Evolutionary conservation across 1,284 basidiomycete species (phyloP).

Genomic region (Golubevia sp.): DNA sequence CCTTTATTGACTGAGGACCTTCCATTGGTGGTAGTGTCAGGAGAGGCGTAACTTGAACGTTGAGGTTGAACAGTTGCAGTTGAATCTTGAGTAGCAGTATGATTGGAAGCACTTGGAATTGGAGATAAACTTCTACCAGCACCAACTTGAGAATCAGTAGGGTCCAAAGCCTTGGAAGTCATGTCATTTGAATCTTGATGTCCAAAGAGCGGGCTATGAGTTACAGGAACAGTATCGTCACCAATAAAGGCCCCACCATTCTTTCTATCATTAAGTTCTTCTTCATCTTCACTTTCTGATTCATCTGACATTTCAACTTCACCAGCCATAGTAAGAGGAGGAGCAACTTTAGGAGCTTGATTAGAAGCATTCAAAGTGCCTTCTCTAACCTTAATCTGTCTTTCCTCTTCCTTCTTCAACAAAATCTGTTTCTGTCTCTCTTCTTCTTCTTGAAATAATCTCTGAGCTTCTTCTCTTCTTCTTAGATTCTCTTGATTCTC

Average conservation of each 20-base stretch:
- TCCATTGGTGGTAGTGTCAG: neutral
- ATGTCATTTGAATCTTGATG: slow-evolving; percentile 4
- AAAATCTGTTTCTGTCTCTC: slow-evolving; percentile 35
- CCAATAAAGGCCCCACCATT: neutral
- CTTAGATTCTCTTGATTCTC: slow-evolving; percentile 36
- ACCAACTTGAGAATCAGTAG: neutral
- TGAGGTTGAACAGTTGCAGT: neutral
- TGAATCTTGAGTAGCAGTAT: slow-evolving; percentile 4
- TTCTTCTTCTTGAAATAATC: slow-evolving; percentile 49
- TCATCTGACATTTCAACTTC: slow-evolving; percentile 57
- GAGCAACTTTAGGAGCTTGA: slow-evolving; percentile 29
- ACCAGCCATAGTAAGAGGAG: slow-evolving; percentile 1
- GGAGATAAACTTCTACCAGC: neutral
- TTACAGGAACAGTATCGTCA: slow-evolving; percentile 10
- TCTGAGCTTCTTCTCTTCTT: slow-evolving; percentile 28
- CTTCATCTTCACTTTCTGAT: slow-evolving; percentile 29
- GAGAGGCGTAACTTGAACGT: too few relatives aligned
- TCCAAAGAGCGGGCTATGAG: slow-evolving; percentile 47
- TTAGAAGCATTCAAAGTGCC: slow-evolving; percentile 21
- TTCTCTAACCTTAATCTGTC: slow-evolving; percentile 28
- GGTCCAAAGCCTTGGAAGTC: neutral
- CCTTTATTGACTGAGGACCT: neutral
- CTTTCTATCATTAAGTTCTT: neutral
- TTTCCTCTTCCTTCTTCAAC: slow-evolving; percentile 33
- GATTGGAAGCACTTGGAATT: neutral